phyloP scores from a whole-genome alignment of 2,329 filamentous ascomycete species.

The Neofusicoccum kwambonambiense region DNA sequence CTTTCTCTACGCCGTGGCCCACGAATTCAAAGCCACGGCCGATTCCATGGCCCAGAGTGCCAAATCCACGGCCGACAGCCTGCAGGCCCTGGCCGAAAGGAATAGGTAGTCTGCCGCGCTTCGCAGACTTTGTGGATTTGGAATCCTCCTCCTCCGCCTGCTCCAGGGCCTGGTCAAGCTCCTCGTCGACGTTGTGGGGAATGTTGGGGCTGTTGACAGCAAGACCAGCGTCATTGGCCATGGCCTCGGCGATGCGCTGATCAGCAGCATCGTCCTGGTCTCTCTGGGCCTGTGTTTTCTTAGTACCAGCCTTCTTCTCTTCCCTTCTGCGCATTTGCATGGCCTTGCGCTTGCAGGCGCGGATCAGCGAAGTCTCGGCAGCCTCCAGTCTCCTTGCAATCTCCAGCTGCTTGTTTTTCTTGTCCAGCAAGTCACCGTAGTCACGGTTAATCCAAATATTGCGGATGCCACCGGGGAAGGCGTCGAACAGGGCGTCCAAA shows the following conservation, averaged over 20 bases:
- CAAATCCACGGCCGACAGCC: conserved; percentile 6
- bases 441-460: conserved; percentile 98
- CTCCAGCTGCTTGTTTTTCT: conserved; percentile 72
- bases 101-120: conserved; percentile 37
- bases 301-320: neutral
- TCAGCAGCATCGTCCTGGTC: neutral
- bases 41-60: neutral
- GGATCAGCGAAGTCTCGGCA: conserved; percentile 83
- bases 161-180: conserved; percentile 7
- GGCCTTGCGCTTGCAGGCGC: conserved; percentile 52
- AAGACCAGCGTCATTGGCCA: neutral
- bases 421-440: conserved; percentile 77
- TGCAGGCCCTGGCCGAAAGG: conserved; percentile 26
- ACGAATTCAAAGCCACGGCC: conserved; percentile 11
- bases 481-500: conserved; percentile 82
- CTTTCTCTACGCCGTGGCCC: conserved; percentile 9
- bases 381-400: conserved; percentile 71
- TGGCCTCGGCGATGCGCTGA: neutral
- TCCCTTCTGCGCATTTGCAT: conserved; percentile 23
- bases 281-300: conserved; percentile 3
- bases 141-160: neutral
- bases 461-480: conserved; percentile 90
- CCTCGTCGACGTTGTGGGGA: conserved; percentile 9
- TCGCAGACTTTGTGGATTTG: conserved; percentile 17
- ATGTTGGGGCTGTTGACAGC: conserved; percentile 9